A percentile compares a stretch with the other conserved stretches of the same genome.
phyloP scores from a whole-genome alignment of 345 rosid genomes.

The Rhodamnia argentea region DNA sequence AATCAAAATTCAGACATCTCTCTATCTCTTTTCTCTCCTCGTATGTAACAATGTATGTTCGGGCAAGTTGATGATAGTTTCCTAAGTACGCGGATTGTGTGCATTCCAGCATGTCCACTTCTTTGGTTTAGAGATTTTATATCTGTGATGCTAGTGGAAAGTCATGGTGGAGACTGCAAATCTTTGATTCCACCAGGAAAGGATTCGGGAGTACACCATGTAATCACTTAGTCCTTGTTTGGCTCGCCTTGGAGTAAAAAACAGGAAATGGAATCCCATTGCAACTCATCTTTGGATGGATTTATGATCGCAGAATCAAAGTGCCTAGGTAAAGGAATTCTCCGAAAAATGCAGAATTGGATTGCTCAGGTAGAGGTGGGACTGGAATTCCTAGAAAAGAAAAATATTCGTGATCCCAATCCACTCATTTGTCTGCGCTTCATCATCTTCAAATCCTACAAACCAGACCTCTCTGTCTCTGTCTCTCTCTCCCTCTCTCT shows the following conservation, averaged over 20 bases:
- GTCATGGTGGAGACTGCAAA: background rate
- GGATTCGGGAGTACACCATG: background rate
- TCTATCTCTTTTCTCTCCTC: background rate
- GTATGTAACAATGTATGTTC: background rate
- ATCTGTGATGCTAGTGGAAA: background rate
- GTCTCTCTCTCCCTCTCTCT: too few relatives aligned
- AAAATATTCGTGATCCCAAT: background rate
- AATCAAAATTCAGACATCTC: background rate
- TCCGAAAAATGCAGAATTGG: background rate
- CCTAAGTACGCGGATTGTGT: background rate
- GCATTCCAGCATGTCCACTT: background rate
- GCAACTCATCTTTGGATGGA: background rate
- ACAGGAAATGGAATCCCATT: background rate
- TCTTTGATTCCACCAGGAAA: background rate
- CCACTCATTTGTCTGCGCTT: background rate
- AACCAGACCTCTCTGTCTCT: rapidly evolving
- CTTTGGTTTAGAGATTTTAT: background rate
- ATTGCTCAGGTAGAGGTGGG: background rate
- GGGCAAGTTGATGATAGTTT: background rate
- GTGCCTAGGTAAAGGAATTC: background rate
- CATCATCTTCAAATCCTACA: background rate
- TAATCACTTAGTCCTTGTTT: background rate
- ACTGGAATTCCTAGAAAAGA: background rate
- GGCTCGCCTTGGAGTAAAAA: background rate
- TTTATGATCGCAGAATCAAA: background rate